Percentiles rank a stretch among this genome's conserved stretches.
phyloP scores from a whole-genome alignment of 208 protist genomes.

The Trypanosoma boissoni region DNA sequence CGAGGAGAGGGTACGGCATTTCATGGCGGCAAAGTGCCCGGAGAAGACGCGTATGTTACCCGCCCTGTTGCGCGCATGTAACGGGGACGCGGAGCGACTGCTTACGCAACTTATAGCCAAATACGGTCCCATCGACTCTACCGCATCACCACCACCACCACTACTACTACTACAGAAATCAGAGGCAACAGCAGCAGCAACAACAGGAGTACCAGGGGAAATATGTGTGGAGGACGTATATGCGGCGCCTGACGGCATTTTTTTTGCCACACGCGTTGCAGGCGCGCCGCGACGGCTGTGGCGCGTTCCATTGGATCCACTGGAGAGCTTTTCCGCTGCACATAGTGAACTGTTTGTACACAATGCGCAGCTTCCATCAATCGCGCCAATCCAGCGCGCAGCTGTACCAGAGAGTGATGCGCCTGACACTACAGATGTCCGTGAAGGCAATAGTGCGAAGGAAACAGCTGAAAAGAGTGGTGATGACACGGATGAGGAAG shows the following conservation, averaged over 20 bases:
- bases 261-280: conserved; percentile 9
- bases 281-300: not conserved
- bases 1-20: conserved; percentile 22
- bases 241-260: conserved; percentile 1
- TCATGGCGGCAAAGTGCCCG: conserved; percentile 48
- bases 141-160: not conserved
- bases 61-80: conserved; percentile 37
- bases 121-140: conserved; percentile 31
- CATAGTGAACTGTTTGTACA: conserved; percentile 30
- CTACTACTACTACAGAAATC: not conserved
- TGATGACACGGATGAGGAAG: too few species aligned
- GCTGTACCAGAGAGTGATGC: too few species aligned
- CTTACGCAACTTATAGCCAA: conserved; percentile 48
- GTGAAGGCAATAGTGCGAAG: too few species aligned
- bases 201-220: not conserved
- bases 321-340: conserved; percentile 44
- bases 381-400: conserved; percentile 10
- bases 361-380: conserved; percentile 28
- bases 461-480: too few species aligned
- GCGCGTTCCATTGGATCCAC: conserved; percentile 22
- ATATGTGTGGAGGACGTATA: not conserved
- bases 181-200: not conserved
- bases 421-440: too few species aligned
- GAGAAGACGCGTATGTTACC: conserved; percentile 63
- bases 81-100: conserved; percentile 35